Conservation (phyloP, 2,329 filamentous ascomycete species). For the Penicillium sp. region DNA sequence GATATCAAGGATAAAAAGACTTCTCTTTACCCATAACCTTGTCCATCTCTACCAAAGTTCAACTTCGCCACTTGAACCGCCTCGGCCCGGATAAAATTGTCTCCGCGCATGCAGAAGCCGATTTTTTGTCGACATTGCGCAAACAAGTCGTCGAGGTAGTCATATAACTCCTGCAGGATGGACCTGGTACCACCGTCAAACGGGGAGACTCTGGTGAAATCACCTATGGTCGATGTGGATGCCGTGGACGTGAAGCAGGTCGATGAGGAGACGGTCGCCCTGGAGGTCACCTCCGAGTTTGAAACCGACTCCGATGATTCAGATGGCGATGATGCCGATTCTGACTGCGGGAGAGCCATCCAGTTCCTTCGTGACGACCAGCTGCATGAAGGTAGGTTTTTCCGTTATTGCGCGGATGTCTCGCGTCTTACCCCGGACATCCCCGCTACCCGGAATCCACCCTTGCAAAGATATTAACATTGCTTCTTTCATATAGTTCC, state of each 20-base stretch:
- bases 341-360: constrained; percentile 63
- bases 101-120: constrained; percentile 29
- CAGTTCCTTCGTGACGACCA: constrained; percentile 58
- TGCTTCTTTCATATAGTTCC: constrained; percentile 33
- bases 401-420: constrained; percentile 16
- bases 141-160: constrained; percentile 35
- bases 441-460: constrained; percentile 21
- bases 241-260: constrained; percentile 29
- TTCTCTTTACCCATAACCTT: neutral
- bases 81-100: constrained; percentile 31
- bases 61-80: constrained; percentile 19
- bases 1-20: constrained; percentile 30
- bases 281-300: constrained; percentile 36
- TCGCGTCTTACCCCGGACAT: constrained; percentile 18
- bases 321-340: constrained; percentile 62
- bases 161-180: constrained; percentile 34
- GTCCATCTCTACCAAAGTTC: neutral
- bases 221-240: constrained; percentile 38
- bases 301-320: constrained; percentile 38
- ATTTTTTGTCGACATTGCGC: constrained; percentile 25
- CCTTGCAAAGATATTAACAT: constrained; percentile 13
- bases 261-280: constrained; percentile 27
- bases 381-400: constrained; percentile 48
- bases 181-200: constrained; percentile 38
- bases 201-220: constrained; percentile 35